Percentiles rank a stretch among this genome's conserved stretches.
These are phyloP conservation scores for Filobasidium uniguttulatum DNA, from an alignment of 1,284 basidiomycete species.

Conservation along the genomic window DNA sequence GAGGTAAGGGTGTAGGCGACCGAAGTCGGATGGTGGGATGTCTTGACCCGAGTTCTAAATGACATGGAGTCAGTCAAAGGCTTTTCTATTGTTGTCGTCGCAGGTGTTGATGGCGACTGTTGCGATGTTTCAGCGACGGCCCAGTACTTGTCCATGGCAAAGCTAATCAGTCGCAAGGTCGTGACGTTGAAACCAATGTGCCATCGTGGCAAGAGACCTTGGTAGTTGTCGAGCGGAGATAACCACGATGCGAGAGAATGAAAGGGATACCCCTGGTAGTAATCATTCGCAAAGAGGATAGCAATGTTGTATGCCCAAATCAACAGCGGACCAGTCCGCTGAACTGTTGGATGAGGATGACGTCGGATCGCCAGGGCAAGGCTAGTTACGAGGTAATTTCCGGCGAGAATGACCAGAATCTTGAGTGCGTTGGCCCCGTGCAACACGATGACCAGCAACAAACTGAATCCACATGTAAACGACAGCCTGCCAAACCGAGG, in stretches of 20 bases:
- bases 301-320: conserved; percentile 62
- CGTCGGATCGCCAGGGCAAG: conserved; percentile 2
- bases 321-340: conserved; percentile 25
- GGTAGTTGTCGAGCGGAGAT: conserved; percentile 50
- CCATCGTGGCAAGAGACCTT: conserved; percentile 73
- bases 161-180: conserved; percentile 85
- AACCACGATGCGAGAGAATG: conserved; percentile 48
- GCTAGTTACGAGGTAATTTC: conserved; percentile 59
- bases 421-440: conserved; percentile 80
- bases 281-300: conserved; percentile 66
- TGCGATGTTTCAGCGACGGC: conserved; percentile 33
- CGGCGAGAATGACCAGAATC: conserved; percentile 52
- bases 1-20: conserved; percentile 46
- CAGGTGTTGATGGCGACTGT: not conserved
- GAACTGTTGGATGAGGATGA: not conserved
- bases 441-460: conserved; percentile 55
- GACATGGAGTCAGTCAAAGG: too few species aligned
- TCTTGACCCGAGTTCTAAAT: conserved; percentile 45
- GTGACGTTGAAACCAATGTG: conserved; percentile 92
- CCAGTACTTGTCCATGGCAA: conserved; percentile 87
- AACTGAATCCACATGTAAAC: conserved; percentile 28
- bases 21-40: conserved; percentile 40
- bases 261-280: conserved; percentile 62
- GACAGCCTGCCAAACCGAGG: conserved; percentile 20
- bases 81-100: conserved; percentile 40